A percentile compares a stretch with the other conserved stretches of the same genome.
Evolutionary conservation across 2,329 filamentous ascomycete genomes (phyloP).

Genomic region (Sclerotinia sclerotiorum): DNA sequence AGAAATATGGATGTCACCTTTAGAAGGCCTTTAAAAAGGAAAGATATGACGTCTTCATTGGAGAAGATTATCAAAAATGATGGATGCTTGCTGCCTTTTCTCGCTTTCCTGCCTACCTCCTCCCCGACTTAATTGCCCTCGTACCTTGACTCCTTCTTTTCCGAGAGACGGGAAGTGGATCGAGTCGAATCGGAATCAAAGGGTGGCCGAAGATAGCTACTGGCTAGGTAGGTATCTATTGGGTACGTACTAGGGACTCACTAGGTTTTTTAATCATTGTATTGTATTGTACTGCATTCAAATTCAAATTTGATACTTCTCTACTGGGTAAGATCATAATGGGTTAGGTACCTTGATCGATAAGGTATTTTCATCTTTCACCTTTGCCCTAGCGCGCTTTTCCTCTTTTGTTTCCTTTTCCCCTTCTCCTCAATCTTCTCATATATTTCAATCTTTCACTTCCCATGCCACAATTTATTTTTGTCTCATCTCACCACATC

Average conservation of each 20-base stretch:
- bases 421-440: neutral
- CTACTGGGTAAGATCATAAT: no score
- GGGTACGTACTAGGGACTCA: neutral
- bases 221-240: neutral
- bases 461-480: constrained; percentile 10
- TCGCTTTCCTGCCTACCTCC: constrained; percentile 2
- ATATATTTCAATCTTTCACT: constrained; percentile 21
- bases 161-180: constrained; percentile 10
- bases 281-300: neutral
- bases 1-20: neutral
- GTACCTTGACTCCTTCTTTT: constrained; percentile 7
- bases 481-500: neutral
- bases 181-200: neutral
- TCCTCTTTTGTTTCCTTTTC: neutral
- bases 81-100: constrained; percentile 12
- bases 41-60: neutral
- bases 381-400: neutral
- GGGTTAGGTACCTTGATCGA: neutral
- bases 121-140: neutral
- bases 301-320: neutral
- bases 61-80: neutral
- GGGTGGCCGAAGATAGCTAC: neutral
- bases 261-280: neutral
- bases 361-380: neutral
- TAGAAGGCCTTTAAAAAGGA: neutral